Conservation (phyloP, 2,329 filamentous ascomycete genomes). For the Phialemoniopsis sp. region DNA sequence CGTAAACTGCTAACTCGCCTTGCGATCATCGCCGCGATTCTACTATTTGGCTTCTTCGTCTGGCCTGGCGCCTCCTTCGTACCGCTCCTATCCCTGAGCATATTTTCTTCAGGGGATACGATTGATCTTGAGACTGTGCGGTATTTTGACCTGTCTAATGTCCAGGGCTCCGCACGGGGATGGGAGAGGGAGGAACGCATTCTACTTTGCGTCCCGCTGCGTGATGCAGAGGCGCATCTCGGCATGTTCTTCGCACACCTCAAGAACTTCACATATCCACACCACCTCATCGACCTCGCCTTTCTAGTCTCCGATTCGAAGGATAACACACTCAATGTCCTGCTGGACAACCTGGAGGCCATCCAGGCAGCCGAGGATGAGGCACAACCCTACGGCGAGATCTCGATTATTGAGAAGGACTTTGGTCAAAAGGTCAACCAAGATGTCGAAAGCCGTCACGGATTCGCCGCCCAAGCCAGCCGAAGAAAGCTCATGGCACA, state of each 20-base stretch:
- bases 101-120: slow-evolving; percentile 63
- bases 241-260: slow-evolving; percentile 99
- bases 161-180: slow-evolving; percentile 84
- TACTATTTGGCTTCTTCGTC: slow-evolving; percentile 70
- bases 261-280: slow-evolving; percentile 93
- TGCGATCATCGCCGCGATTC: slow-evolving; percentile 50
- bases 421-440: slow-evolving; percentile 98
- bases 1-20: slow-evolving; percentile 69
- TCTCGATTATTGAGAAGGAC: slow-evolving; percentile 97
- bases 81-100: slow-evolving; percentile 58
- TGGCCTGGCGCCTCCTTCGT: slow-evolving; percentile 58
- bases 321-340: slow-evolving; percentile 75
- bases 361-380: slow-evolving; percentile 78
- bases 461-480: slow-evolving; percentile 91
- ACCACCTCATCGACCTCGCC: slow-evolving; percentile 91
- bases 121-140: slow-evolving; percentile 89
- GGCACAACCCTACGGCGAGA: slow-evolving; percentile 85
- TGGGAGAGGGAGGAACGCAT: slow-evolving; percentile 98
- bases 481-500: slow-evolving; percentile 97
- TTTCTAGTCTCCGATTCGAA: slow-evolving; percentile 98
- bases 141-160: slow-evolving; percentile 92
- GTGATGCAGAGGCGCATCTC: slow-evolving; percentile 88
- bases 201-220: slow-evolving; percentile 86
- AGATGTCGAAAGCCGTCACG: slow-evolving; percentile 95
- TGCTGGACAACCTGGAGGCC: slow-evolving; percentile 70